Evolutionary conservation across 495 filamentous ascomycete genomes (phyloP).

Genomic region (Hypoxylon cercidicola): DNA sequence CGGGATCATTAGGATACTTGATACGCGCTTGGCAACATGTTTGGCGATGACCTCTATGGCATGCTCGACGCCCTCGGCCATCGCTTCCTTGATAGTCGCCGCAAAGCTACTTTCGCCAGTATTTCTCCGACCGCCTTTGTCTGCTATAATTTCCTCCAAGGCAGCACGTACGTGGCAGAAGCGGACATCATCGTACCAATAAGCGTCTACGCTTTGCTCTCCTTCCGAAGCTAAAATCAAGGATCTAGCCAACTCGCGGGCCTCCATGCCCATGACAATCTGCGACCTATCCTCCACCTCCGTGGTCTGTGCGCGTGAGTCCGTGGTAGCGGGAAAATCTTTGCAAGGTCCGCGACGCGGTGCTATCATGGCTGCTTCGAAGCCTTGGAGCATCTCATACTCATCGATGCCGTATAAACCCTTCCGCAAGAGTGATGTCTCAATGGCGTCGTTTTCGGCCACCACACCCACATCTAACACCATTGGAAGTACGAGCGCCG

Average conservation of each 20-base stretch:
- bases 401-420: conserved; percentile 52
- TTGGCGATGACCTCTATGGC: conserved; percentile 15
- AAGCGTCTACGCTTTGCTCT: conserved; percentile 19
- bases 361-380: conserved; percentile 46
- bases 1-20: conserved; percentile 45
- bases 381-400: conserved; percentile 41
- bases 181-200: conserved; percentile 15
- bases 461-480: conserved; percentile 55
- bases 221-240: conserved; percentile 11
- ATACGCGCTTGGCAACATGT: conserved; percentile 40
- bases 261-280: conserved; percentile 17
- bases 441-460: conserved; percentile 42
- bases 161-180: conserved; percentile 9
- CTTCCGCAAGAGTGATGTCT: conserved; percentile 41
- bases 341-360: not conserved
- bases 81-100: conserved; percentile 5
- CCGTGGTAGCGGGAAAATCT: not conserved
- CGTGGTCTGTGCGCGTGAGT: not conserved
- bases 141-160: not conserved
- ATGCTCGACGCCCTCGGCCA: not conserved
- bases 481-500: conserved; percentile 53
- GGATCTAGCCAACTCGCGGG: conserved; percentile 10
- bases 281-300: conserved; percentile 9
- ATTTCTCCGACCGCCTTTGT: not conserved
- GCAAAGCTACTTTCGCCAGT: conserved; percentile 2